These are phyloP conservation scores for Ophiocytium majus DNA, from an alignment of 352 stramenopile genomes.

Conservation along the genomic window DNA sequence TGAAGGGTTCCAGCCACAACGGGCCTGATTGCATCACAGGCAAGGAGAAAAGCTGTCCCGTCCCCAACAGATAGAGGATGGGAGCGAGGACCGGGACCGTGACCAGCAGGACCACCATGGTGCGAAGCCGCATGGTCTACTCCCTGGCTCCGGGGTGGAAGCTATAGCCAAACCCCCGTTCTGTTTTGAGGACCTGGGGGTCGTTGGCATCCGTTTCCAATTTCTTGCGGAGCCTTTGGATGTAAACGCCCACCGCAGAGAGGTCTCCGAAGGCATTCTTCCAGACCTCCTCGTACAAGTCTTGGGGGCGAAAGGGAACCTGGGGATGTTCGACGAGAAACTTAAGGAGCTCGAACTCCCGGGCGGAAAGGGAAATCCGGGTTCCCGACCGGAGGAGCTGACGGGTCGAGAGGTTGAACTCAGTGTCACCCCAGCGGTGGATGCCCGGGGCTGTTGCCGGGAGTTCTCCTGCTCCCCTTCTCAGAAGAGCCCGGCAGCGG, in stretches of 20 bases:
- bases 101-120: no score
- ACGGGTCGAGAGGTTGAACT: no score
- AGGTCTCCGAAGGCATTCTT: not conserved
- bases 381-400: not conserved
- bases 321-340: not conserved
- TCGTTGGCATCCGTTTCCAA: not conserved
- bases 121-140: no score
- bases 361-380: not conserved
- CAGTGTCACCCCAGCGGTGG: no score
- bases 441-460: not conserved
- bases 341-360: not conserved
- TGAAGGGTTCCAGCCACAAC: no score
- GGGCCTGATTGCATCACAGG: no score
- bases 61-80: no score
- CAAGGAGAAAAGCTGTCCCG: no score
- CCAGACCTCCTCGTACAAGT: not conserved
- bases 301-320: not conserved
- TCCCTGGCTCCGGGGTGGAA: no score
- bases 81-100: no score
- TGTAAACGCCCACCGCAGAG: not conserved
- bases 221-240: not conserved
- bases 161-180: not conserved
- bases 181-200: no score
- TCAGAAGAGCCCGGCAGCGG: not conserved
- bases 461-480: not conserved